Base-by-base conservation (phyloP, 352 stramenopile species). In the Phytophthora kernoviae region DNA sequence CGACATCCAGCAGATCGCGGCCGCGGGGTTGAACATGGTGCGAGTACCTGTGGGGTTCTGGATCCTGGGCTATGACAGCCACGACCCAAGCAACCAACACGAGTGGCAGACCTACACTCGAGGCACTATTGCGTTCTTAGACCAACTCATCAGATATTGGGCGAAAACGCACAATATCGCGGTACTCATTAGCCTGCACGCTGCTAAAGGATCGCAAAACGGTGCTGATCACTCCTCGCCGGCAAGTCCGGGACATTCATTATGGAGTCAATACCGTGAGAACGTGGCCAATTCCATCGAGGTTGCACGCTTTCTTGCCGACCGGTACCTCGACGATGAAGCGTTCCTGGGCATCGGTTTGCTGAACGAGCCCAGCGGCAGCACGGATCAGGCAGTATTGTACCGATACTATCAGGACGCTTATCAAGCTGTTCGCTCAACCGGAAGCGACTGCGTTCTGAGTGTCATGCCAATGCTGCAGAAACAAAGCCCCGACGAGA, bases 351-450 rank as follows among this genome's bases (percentile, higher is more conserved):
- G 86, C 0, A 80, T 95, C 10, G 77, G 78, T 0, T 36, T 95
- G 5, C 47, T 93, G 11, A 93, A 95, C 55, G 84, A 92, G 41
- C 86, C 86, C 2, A 68, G 60, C 11, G 72, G 64, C 4, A 73
- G 49, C 2, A 91, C 79, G 4, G 72, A 75, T 54, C 64, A 84
- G 17, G 43, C 42, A 2, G 48, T 80, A 15, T 44, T 95, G 42
- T 84, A 90, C 41, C 55, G 86, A 26, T 95, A 89, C 68, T 95
- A 93, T 65, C 51, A 87, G 22, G 71, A 88, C 51, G 79, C 81
- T 3, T 92, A 95, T 62, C 54, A n/a, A n/a, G 64, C 64, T 0
- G 84, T 95, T 27, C 84, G 84, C 0, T 43, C 51, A 1, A 75
- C 73, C 0, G 73, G 64, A 8, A 93, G 84, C 54, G 60, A 91